Conservation (phyloP, 2,329 filamentous ascomycete genomes). For the Reticulascus tulasneorum region DNA sequence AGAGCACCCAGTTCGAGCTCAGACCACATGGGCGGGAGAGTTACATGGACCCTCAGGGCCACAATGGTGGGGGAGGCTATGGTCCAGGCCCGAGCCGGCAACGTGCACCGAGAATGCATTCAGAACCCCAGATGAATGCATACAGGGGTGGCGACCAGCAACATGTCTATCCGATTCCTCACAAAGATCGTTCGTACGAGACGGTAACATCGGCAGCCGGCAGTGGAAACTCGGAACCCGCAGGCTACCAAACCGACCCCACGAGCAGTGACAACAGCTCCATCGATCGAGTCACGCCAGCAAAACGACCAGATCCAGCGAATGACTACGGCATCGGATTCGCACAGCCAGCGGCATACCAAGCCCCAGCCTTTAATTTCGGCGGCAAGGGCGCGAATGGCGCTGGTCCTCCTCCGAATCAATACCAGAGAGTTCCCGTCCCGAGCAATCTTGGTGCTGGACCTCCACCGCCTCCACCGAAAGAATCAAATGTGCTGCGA, state of each 20-base stretch:
- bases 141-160: slow-evolving; percentile 34
- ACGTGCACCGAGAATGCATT: slow-evolving; percentile 37
- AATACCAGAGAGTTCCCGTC: too few relatives aligned
- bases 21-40: slow-evolving; percentile 29
- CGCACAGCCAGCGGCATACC: slow-evolving; percentile 37
- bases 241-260: slow-evolving; percentile 79
- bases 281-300: slow-evolving; percentile 66
- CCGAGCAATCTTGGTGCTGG: too few relatives aligned
- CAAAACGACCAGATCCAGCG: slow-evolving; percentile 48
- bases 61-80: slow-evolving; percentile 24
- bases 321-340: slow-evolving; percentile 65
- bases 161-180: slow-evolving; percentile 49
- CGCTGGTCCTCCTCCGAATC: too few relatives aligned
- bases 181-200: slow-evolving; percentile 79
- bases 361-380: slow-evolving; percentile 32
- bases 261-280: slow-evolving; percentile 89
- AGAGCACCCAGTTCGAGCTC: slow-evolving; percentile 37
- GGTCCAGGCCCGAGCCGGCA: slow-evolving; percentile 26
- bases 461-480: slow-evolving; percentile 1
- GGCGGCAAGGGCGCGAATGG: slow-evolving; percentile 5
- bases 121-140: slow-evolving; percentile 40
- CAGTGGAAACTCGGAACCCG: slow-evolving; percentile 70
- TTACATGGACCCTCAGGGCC: slow-evolving; percentile 39
- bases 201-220: slow-evolving; percentile 76
- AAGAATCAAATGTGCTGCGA: slow-evolving; percentile 18